Evolutionary conservation across 2,329 filamentous ascomycete genomes (phyloP), one percentile per base, ranked within the genome.

Genomic region (Botrytis sinoallii): DNA sequence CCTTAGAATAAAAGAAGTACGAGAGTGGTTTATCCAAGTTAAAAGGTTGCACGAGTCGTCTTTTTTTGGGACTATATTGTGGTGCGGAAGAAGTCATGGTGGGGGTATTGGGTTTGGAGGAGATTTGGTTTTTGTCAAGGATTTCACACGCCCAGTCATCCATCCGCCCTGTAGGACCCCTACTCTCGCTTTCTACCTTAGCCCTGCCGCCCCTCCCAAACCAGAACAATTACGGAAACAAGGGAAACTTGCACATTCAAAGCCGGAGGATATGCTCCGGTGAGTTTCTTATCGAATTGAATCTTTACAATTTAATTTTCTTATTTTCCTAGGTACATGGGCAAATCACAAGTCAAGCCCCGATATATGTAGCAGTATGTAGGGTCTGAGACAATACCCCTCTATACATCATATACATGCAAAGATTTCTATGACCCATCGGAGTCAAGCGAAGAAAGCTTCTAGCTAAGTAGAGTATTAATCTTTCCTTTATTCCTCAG

Each of bases 211-310:
- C 61, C 38, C 38, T 64, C 61, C 61, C 40, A 64, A 64, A 64
- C 10, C 40, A 64, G 61, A 4, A n/a, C n/a, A n/a, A 42, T 29
- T 64, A 44, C 61, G 25, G n/a, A 64, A 44, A 63, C 22, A 25
- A 61, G 22, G 59, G 59, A 38, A 38, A 38, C 40, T 38, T 61
- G 22, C 12, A 42, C 22, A 10, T 22, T 4, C 22, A 9, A 40
- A 14, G 16, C 35, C 61, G 70, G 60, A 72, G 60, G 35, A 46
- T 72, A 57, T 72, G 44, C 70, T 72, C 70, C 70, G 70, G 35
- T 18, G 0, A 64, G n/a, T 57, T 29, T 29, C 29, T 44, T 32
- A 44, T 29, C 38, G 35, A 64, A 64, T 63, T 5, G 22, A 9
- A 29, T 5, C 16, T 22, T 48, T 22, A 8, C 12, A 55, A n/a